phyloP scores from a whole-genome alignment of 2,329 filamentous ascomycete genomes.

The Stagonosporopsis cucurbitacearum region DNA sequence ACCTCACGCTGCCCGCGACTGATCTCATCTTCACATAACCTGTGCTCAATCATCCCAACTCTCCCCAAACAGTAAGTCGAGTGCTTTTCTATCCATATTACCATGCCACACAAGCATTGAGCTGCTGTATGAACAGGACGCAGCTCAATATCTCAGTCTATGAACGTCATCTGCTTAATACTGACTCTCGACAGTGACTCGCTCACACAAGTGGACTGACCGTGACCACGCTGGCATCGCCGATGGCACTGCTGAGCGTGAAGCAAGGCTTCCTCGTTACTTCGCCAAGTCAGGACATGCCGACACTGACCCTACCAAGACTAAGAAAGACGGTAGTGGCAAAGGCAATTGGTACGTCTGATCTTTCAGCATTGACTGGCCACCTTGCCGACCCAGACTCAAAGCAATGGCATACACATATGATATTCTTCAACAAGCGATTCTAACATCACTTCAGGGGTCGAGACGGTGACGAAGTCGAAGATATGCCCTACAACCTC shows the following conservation, averaged over 20 bases:
- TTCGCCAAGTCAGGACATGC: slow-evolving; percentile 87
- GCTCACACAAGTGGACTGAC: slow-evolving; percentile 94
- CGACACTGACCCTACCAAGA: slow-evolving; percentile 86
- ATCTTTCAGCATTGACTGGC: background rate
- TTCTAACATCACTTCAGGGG: slow-evolving; percentile 68
- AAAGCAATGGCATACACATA: background rate
- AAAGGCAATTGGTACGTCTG: slow-evolving; percentile 87
- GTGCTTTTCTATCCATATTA: background rate
- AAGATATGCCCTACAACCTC: slow-evolving; percentile 83
- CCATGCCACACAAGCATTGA: slow-evolving; percentile 5
- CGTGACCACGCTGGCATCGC: slow-evolving; percentile 84
- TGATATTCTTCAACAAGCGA: background rate
- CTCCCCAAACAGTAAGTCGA: slow-evolving; percentile 42
- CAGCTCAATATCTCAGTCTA: background rate
- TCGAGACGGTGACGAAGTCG: slow-evolving; percentile 78
- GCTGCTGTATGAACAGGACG: background rate
- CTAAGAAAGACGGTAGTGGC: slow-evolving; percentile 94
- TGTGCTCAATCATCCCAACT: slow-evolving; percentile 21
- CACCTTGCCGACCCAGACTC: background rate
- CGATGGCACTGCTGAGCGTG: slow-evolving; percentile 72
- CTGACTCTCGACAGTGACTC: slow-evolving; percentile 74
- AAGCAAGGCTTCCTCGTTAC: slow-evolving; percentile 85
- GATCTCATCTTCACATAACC: slow-evolving; percentile 25
- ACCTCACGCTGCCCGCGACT: slow-evolving; percentile 28
- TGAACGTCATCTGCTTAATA: background rate